Evolutionary conservation across 495 filamentous ascomycete genomes (phyloP).

Genomic region (Staphylotrichum tortipilum): DNA sequence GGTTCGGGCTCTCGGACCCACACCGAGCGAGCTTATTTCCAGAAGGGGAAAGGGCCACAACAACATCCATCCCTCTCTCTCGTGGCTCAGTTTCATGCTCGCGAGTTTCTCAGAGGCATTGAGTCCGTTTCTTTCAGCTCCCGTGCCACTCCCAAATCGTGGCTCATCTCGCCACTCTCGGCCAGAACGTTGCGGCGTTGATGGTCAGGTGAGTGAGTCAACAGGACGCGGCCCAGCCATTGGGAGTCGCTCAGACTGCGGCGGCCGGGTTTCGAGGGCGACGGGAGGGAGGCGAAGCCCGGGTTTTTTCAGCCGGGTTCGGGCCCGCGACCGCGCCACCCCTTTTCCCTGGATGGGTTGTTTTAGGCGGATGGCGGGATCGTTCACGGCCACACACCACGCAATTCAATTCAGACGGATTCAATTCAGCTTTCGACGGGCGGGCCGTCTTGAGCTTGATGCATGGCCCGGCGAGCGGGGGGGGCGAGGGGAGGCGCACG

Average conservation of each 20-base stretch:
- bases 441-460: slow-evolving; percentile 8
- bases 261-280: no score
- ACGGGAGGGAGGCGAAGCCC: slow-evolving; percentile 4
- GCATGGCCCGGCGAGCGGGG: background rate
- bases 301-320: background rate
- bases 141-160: no score
- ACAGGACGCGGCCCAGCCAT: background rate
- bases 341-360: no score
- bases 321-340: no score
- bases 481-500: background rate
- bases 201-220: background rate
- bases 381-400: background rate
- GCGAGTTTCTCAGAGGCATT: background rate
- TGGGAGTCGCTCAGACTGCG: background rate
- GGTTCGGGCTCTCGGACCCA: background rate
- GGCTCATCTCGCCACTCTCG: no score
- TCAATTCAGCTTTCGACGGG: slow-evolving; percentile 1
- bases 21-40: background rate
- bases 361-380: background rate
- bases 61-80: background rate
- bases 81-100: no score
- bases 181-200: no score
- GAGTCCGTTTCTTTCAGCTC: background rate
- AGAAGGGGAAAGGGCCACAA: slow-evolving; percentile 1
- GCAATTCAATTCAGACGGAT: background rate